Base-by-base conservation (phyloP, 495 filamentous ascomycete genomes). In the Trichodelitschia bisporula region DNA sequence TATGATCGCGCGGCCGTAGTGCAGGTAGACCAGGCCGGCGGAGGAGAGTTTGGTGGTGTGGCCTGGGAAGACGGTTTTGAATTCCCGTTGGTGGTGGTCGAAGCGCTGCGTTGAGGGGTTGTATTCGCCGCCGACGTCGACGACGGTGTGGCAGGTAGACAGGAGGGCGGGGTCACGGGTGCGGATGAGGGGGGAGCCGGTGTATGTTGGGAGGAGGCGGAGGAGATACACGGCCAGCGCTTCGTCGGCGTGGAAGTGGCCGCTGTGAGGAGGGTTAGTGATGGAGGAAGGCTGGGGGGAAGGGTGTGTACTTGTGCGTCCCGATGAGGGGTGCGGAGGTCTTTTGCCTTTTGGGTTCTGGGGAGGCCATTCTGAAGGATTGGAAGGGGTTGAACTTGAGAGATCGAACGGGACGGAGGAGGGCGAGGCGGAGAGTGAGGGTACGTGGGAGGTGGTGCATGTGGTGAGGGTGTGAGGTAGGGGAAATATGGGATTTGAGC, bases 241-340 rank as follows among this genome's bases (percentile, higher is more conserved):
- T 57, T 97, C 86, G 49, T 97, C 86, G 51, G 86, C 89, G 57
- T 97, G 86, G 63, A 97, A 97, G 54, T 92, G 79, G 33, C 86
- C 86, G 55, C 66, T 72, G 35, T 10, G 18, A 19, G 30, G 36
- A 17, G 28, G 19, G 36, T 16, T 25, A 18, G n/a, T 6, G 17
- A 32, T 10, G 14, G 23, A 35, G 10, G 13, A 26, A 4, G 18
- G 23, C 11, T n/a, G 36, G 2, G 21, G 26, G 20, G 16, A 12
- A 28, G 15, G 3, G 2, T 30, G 27, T 16, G 19, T 49, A 67
- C 66, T 73, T 92, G 61, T 91, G 83, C 9, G 83, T 91, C 33
- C 79, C 83, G 42, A 91, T 89, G 32, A 66, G 50, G 2, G 46
- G 46, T 3, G 36, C 35, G 18, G 45, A 38, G 40, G 50, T 43